These are phyloP conservation scores for Malus sieversii DNA, from an alignment of 306 rosid genomes.

Conservation along the genomic window DNA sequence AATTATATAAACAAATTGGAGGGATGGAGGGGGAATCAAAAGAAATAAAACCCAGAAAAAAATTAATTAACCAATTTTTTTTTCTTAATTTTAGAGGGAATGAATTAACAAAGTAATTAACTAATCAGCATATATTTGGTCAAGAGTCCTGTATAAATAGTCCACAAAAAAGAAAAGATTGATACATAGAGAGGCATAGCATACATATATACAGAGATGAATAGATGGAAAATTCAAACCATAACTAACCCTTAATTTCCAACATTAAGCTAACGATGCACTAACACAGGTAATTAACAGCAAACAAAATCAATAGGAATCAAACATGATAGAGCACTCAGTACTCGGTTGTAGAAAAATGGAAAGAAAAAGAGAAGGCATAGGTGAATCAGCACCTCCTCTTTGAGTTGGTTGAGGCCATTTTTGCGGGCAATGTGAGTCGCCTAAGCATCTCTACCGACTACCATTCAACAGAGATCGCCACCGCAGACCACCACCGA, in stretches of 20 bases:
- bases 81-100: neutral
- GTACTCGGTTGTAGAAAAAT: neutral
- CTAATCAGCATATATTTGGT: neutral
- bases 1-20: neutral
- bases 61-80: neutral
- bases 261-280: neutral
- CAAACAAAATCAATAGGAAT: neutral
- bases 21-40: neutral
- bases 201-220: neutral
- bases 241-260: neutral
- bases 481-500: neutral
- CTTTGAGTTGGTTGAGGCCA: neutral
- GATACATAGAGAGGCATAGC: neutral
- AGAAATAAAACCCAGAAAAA: neutral
- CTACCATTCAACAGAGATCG: neutral
- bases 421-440: neutral
- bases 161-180: neutral
- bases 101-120: neutral
- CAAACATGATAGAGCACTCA: neutral
- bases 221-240: neutral
- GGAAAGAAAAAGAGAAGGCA: neutral
- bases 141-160: neutral
- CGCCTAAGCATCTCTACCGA: neutral
- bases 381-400: neutral
- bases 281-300: neutral